A percentile compares a stretch with the other conserved stretches of the same genome.
These are phyloP conservation scores for Aureobasidium musti DNA, from an alignment of 2,329 filamentous ascomycete genomes.

Conservation along the genomic window DNA sequence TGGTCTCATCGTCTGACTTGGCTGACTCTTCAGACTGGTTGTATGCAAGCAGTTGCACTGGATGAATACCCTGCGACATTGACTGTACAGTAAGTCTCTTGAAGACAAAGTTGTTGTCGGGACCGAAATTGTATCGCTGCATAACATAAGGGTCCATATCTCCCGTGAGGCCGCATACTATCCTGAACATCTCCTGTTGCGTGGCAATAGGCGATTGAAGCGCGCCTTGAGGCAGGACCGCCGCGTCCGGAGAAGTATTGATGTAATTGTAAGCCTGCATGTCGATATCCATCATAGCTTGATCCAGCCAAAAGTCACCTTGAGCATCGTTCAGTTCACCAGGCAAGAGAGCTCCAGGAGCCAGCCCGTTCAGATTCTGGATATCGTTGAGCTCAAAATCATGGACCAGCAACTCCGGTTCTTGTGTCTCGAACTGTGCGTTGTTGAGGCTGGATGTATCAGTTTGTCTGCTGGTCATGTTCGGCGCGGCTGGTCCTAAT, in stretches of 20 bases:
- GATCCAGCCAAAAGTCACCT: not conserved
- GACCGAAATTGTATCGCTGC: not conserved
- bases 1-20: not conserved
- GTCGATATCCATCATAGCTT: not conserved
- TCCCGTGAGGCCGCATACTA: not conserved
- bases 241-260: not conserved
- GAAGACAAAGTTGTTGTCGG: slow-evolving; percentile 10
- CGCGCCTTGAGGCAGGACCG: not conserved
- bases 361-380: not conserved
- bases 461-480: no score
- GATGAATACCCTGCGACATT: not conserved
- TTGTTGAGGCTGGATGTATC: not conserved
- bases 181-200: not conserved
- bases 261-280: not conserved
- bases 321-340: not conserved
- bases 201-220: not conserved
- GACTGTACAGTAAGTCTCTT: slow-evolving; percentile 2
- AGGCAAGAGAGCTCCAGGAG: not conserved
- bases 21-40: not conserved
- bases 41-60: not conserved
- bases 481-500: not conserved
- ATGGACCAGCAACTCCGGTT: not conserved
- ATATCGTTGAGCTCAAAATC: not conserved
- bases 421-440: not conserved
- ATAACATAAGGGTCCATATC: slow-evolving; percentile 13